Evolutionary conservation across 1,284 basidiomycete genomes (phyloP).

Genomic region (Tetrapyrgos nigripes): DNA sequence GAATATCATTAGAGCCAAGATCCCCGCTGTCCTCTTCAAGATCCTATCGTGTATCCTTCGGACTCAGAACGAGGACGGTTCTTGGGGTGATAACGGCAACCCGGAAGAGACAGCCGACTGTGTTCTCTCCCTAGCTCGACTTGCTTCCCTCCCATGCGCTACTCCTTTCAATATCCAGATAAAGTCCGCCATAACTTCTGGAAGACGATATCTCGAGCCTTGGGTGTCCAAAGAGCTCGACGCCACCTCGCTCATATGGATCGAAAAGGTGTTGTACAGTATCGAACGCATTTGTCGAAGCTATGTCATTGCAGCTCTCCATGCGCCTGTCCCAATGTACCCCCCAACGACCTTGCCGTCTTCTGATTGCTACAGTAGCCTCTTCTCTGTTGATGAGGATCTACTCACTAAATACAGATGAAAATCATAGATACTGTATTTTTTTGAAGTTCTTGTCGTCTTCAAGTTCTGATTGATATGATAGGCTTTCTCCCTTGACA

Average conservation of each 20-base stretch:
- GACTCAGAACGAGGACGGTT: slow-evolving; percentile 7
- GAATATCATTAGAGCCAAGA: neutral
- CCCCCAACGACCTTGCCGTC: neutral
- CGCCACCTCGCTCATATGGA: slow-evolving; percentile 2
- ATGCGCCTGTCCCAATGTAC: slow-evolving; percentile 1
- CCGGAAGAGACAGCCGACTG: slow-evolving; percentile 6
- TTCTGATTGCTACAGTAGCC: neutral
- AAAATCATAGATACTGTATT: neutral
- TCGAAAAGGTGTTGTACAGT: slow-evolving; percentile 2
- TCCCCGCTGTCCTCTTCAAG: slow-evolving; percentile 2
- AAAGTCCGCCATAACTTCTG: neutral
- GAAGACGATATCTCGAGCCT: slow-evolving; percentile 4
- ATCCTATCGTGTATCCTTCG: slow-evolving; percentile 1
- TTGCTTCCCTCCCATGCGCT: slow-evolving; percentile 4
- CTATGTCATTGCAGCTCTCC: neutral
- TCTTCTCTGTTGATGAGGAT: slow-evolving; percentile 1
- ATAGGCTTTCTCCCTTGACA: too few relatives aligned
- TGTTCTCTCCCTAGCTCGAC: slow-evolving; percentile 2
- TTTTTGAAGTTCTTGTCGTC: too few relatives aligned
- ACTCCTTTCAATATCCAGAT: neutral
- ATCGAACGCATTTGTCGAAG: slow-evolving; percentile 7
- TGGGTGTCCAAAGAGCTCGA: neutral
- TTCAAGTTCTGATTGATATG: too few relatives aligned
- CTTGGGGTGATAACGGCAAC: slow-evolving; percentile 7
- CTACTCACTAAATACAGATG: neutral